These are phyloP conservation scores for Tetrahymena thermophila DNA, from an alignment of 73 alveolate species.

Conservation along the genomic window DNA sequence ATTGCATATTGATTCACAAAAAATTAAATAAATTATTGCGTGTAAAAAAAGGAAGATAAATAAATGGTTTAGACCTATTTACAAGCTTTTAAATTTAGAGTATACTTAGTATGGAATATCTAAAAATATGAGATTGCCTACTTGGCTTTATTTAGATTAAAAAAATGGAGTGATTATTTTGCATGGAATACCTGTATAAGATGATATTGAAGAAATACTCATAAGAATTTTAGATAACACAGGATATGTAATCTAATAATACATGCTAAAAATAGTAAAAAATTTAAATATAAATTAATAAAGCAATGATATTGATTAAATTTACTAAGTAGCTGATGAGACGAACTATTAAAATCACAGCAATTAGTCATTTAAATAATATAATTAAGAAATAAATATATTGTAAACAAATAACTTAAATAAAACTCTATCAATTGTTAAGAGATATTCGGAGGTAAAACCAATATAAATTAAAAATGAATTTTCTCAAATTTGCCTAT, in stretches of 20 bases:
- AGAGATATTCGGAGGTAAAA: background rate
- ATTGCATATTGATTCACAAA: background rate
- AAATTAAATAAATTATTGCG: background rate
- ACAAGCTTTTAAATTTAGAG: background rate
- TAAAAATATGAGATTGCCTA: background rate
- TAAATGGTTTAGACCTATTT: background rate
- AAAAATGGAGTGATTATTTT: background rate
- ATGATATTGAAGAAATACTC: background rate
- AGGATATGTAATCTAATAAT: background rate
- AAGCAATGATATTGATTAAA: background rate
- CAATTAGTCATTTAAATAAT: no score
- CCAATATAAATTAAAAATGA: no score
- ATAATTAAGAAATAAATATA: no score
- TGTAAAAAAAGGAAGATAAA: background rate
- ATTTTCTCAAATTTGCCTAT: no score
- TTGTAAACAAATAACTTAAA: no score
- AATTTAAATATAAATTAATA: background rate
- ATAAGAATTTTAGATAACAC: background rate
- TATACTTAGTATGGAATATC: background rate
- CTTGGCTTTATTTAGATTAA: background rate
- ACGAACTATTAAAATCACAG: no score
- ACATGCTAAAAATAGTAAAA: background rate
- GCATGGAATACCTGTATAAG: background rate
- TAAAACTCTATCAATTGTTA: no score
- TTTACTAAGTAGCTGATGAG: background rate